A percentile compares a stretch with the other conserved stretches of the same genome.
These are phyloP conservation scores for Daldinia vernicosa DNA, from an alignment of 495 filamentous ascomycete genomes.

Conservation along the genomic window DNA sequence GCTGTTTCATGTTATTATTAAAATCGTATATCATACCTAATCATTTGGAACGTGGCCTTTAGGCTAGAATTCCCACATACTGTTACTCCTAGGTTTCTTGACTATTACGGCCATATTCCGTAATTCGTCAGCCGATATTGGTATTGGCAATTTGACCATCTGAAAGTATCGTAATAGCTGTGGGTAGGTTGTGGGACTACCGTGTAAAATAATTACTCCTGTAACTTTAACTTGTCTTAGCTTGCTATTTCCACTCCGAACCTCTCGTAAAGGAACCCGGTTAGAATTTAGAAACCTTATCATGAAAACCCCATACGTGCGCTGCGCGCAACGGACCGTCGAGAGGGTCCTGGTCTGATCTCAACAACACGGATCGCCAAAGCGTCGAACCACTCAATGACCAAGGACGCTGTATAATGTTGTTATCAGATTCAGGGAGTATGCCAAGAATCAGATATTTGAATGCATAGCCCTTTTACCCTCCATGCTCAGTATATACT, in stretches of 20 bases:
- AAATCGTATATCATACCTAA: background rate
- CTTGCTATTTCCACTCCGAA: conserved; percentile 10
- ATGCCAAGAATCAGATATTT: background rate
- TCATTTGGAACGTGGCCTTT: conserved; percentile 6
- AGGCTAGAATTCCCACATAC: conserved; percentile 5
- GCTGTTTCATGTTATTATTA: background rate
- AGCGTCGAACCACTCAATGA: conserved; percentile 16
- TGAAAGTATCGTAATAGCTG: background rate
- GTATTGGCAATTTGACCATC: background rate
- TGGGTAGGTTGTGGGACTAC: background rate
- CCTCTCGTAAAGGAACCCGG: conserved; percentile 14
- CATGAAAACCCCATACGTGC: conserved; percentile 36
- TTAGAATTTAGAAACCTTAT: conserved; percentile 23
- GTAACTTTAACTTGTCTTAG: conserved; percentile 13
- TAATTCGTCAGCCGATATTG: background rate
- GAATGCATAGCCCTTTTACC: background rate
- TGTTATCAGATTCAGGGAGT: background rate
- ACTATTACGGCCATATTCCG: background rate
- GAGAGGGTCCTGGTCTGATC: conserved; percentile 27
- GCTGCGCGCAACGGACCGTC: conserved; percentile 28
- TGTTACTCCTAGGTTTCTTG: background rate
- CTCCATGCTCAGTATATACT: background rate
- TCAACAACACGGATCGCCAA: conserved; percentile 21
- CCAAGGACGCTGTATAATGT: background rate
- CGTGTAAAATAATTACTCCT: background rate